These are phyloP conservation scores for Davidsoniella eucalypti DNA, from an alignment of 2,329 filamentous ascomycete species.

Conservation along the genomic window DNA sequence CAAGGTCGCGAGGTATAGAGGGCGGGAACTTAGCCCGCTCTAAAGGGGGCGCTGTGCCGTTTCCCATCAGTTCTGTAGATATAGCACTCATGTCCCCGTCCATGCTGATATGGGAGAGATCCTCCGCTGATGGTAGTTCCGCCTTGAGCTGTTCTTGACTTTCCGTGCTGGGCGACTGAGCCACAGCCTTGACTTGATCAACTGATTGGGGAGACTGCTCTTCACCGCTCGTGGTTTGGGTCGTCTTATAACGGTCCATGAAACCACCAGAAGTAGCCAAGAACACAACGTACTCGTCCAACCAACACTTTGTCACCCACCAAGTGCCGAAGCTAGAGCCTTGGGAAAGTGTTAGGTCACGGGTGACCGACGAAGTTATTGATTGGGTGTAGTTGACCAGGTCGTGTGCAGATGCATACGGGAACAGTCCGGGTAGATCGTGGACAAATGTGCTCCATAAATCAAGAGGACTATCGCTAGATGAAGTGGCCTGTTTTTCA, in stretches of 20 bases:
- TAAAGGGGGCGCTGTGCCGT: neutral
- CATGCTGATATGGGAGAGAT: constrained; percentile 2
- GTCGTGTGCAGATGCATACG: constrained; percentile 54
- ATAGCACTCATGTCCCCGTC: constrained; percentile 17
- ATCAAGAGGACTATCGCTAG: constrained; percentile 46
- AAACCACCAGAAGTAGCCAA: constrained; percentile 83
- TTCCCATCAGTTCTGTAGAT: constrained; percentile 1
- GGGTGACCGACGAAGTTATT: constrained; percentile 59
- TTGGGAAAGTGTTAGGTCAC: constrained; percentile 64
- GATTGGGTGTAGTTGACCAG: constrained; percentile 63
- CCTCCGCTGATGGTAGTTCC: neutral
- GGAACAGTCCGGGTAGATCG: constrained; percentile 52
- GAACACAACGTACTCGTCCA: constrained; percentile 88
- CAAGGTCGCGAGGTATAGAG: constrained; percentile 1
- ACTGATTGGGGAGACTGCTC: neutral
- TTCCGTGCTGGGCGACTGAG: neutral
- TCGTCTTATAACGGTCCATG: constrained; percentile 39
- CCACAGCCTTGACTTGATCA: neutral
- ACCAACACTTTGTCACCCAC: constrained; percentile 92
- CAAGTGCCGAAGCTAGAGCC: constrained; percentile 74
- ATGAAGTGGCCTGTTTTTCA: constrained; percentile 16
- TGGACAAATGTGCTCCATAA: constrained; percentile 61
- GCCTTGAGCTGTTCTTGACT: neutral
- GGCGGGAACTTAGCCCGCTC: constrained; percentile 32
- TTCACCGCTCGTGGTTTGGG: constrained; percentile 15